Percentiles rank a stretch among this genome's conserved stretches.
Evolutionary conservation across 2,329 filamentous ascomycete genomes (phyloP).

Genomic region (Biscogniauxia sp.): DNA sequence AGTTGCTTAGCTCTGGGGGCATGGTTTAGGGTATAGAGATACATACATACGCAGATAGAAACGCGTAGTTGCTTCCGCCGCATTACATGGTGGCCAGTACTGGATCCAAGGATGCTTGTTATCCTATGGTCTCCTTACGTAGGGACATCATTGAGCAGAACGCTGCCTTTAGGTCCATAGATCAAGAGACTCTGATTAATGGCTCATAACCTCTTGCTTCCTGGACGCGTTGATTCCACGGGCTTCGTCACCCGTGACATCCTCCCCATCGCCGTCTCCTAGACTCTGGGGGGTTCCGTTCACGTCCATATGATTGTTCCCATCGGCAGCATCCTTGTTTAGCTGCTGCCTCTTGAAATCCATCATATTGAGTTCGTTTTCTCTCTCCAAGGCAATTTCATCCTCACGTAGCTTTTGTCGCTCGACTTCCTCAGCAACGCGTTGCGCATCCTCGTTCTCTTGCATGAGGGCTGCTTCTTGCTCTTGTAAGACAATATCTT

Average conservation of each 20-base stretch:
- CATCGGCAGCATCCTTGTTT: conserved; percentile 24
- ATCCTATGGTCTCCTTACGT: neutral
- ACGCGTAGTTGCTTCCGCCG: neutral
- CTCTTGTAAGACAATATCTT: conserved; percentile 45
- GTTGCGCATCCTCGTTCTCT: conserved; percentile 55
- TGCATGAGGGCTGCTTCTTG: conserved; percentile 50
- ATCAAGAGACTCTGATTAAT: conserved; percentile 16
- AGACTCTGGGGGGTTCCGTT: conserved; percentile 1
- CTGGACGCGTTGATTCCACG: conserved; percentile 11
- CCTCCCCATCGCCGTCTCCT: neutral
- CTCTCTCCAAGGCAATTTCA: conserved; percentile 36
- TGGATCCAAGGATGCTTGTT: neutral
- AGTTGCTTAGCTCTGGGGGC: neutral
- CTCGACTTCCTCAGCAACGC: conserved; percentile 48
- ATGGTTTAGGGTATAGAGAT: neutral
- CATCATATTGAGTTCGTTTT: conserved; percentile 39
- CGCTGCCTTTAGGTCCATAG: neutral
- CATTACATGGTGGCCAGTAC: neutral
- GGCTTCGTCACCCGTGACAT: conserved; percentile 7
- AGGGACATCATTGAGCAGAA: neutral
- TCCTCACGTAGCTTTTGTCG: conserved; percentile 32
- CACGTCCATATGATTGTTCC: conserved; percentile 7
- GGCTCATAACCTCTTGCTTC: conserved; percentile 30
- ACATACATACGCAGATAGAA: neutral
- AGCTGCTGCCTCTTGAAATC: conserved; percentile 34